Evolutionary conservation across 345 rosid genomes (phyloP), one percentile per base, ranked within the genome.

Genomic region (Eucalyptus brandiana): DNA sequence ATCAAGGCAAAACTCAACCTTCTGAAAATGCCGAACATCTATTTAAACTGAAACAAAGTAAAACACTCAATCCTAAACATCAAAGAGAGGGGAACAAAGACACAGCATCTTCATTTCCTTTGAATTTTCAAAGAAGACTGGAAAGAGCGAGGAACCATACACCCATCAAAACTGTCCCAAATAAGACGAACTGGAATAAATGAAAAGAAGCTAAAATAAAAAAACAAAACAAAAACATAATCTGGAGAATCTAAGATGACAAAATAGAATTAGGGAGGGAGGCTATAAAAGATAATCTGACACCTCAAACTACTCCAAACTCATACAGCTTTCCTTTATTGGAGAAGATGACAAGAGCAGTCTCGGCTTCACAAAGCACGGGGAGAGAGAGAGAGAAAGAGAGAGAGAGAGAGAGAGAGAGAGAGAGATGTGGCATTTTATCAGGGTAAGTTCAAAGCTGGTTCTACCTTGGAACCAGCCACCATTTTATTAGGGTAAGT

Each of bases 311-410:
- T 95, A 88, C 98, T 95, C 96, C 99, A 97, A 97, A 97, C 94
- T 97, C 99, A 96, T 97, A 95, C 95, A 97, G 95, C 91, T 97
- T 97, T 86, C 99, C 99, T 91, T 97, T 95, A 97, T 94, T 97
- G 87, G 99, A 97, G 99, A 97, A 95, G 96, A 97, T 97, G 97
- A 97, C 96, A 95, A 97, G 97, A 92, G 99, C 98, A 94, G 97
- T 95, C 90, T 97, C 95, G 16, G 98, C 99, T 92, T 96, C 98
- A 86, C 99, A 96, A 26, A 97, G 98, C 91, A 97, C 98, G 7
- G 15, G 0, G 30, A 13, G 69, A 28, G n/a, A 62, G 72, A 14
- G n/a, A n/a, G n/a, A n/a, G n/a, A n/a, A n/a, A n/a, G n/a, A n/a
- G n/a, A n/a, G n/a, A n/a, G n/a, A n/a, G 34, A 62, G 12, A 9